Conservation (phyloP, 352 stramenopile species). For the Phytophthora tubulina region DNA sequence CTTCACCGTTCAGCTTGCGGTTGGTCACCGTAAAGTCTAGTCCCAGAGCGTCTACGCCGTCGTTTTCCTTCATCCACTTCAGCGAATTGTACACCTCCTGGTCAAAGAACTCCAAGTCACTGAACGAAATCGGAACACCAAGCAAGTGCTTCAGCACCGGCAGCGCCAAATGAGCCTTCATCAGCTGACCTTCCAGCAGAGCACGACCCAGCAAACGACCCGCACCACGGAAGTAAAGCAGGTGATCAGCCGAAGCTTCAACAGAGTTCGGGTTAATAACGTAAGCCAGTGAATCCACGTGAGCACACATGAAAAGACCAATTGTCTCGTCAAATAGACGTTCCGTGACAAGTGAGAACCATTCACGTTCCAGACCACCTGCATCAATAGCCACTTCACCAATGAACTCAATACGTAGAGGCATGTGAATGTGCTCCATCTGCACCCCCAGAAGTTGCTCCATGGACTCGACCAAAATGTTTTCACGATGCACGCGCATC, state of each 20-base stretch:
- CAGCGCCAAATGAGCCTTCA: conserved; percentile 85
- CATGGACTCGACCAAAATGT: conserved; percentile 89
- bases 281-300: conserved; percentile 83
- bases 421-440: conserved; percentile 91
- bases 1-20: conserved; percentile 75
- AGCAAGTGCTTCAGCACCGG: conserved; percentile 89
- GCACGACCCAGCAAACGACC: conserved; percentile 96
- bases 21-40: conserved; percentile 89
- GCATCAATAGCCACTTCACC: conserved; percentile 91
- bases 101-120: conserved; percentile 91
- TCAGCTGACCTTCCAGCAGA: conserved; percentile 95
- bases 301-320: conserved; percentile 88
- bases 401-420: conserved; percentile 90
- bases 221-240: conserved; percentile 98
- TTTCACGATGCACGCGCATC: conserved; percentile 86
- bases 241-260: conserved; percentile 92
- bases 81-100: conserved; percentile 86
- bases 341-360: conserved; percentile 88
- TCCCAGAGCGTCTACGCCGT: conserved; percentile 76
- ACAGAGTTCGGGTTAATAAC: conserved; percentile 88
- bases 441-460: conserved; percentile 84
- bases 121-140: conserved; percentile 89
- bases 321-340: conserved; percentile 90
- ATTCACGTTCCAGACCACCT: conserved; percentile 91
- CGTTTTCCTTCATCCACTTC: conserved; percentile 88